These are phyloP conservation scores for Fomitopsis schrenkii DNA, from an alignment of 1,284 basidiomycete species.

Conservation along the genomic window DNA sequence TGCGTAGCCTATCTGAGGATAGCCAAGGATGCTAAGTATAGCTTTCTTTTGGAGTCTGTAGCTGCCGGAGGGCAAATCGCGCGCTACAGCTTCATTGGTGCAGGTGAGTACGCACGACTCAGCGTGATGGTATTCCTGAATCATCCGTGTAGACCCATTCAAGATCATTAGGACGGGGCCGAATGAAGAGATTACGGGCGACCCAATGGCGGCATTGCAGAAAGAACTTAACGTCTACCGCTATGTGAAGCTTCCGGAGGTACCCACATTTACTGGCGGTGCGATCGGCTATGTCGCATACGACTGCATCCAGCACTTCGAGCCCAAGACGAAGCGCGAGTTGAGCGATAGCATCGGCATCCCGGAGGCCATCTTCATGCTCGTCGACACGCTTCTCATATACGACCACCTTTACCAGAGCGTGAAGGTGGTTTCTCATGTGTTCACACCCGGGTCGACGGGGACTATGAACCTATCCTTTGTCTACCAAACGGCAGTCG, in stretches of 20 bases:
- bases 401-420: conserved; percentile 98
- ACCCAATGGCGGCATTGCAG: conserved; percentile 85
- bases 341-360: conserved; percentile 78
- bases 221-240: conserved; percentile 84
- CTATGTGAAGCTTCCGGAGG: conserved; percentile 88
- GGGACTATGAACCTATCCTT: conserved; percentile 64
- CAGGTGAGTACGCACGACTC: conserved; percentile 53
- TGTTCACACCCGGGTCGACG: conserved; percentile 75
- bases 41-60: conserved; percentile 91
- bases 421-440: conserved; percentile 93
- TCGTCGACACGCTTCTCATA: conserved; percentile 90
- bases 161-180: conserved; percentile 91
- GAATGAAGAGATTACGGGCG: conserved; percentile 78
- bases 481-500: conserved; percentile 79
- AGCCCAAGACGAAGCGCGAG: conserved; percentile 82
- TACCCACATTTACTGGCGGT: conserved; percentile 95
- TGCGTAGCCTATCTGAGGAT: conserved; percentile 96
- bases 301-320: conserved; percentile 96
- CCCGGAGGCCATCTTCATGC: conserved; percentile 96
- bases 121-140: background rate
- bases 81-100: conserved; percentile 94
- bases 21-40: conserved; percentile 88
- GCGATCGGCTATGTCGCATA: conserved; percentile 98
- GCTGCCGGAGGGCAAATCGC: conserved; percentile 89
- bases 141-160: conserved; percentile 69